These are phyloP conservation scores for Tribonema minus DNA, from an alignment of 108 stramenopile genomes.

Conservation along the genomic window DNA sequence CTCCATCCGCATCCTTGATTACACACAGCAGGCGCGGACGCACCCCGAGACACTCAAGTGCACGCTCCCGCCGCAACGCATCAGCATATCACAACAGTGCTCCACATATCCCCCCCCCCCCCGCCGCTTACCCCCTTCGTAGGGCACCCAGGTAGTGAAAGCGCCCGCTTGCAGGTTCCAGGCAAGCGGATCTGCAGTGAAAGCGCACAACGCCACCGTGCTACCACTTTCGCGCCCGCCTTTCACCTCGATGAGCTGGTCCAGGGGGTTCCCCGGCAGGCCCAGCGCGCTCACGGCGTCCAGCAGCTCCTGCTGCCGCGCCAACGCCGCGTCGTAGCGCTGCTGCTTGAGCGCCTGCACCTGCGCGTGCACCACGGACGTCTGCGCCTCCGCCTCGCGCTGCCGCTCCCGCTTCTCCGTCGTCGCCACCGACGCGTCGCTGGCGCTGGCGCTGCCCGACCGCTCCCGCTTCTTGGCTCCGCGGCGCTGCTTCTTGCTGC, in stretches of 20 bases:
- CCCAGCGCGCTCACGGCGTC: neutral
- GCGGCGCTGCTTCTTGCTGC: neutral
- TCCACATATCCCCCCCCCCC: no score
- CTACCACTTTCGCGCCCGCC: neutral
- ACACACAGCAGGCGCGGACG: no score
- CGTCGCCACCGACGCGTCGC: neutral
- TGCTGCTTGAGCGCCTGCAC: slow-evolving; percentile 9
- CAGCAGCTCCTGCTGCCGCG: slow-evolving; percentile 1
- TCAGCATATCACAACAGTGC: no score
- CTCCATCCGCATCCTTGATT: no score
- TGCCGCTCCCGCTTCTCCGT: neutral
- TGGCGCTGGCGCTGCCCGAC: neutral
- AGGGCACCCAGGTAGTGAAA: no score
- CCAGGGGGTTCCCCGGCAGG: slow-evolving; percentile 24
- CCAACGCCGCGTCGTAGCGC: slow-evolving; percentile 22
- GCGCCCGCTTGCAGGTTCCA: no score
- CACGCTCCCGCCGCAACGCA: no score
- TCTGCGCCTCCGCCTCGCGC: neutral
- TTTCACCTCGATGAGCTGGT: slow-evolving; percentile 17
- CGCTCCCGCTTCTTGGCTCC: neutral
- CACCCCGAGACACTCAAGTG: no score
- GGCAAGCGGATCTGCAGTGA: no score
- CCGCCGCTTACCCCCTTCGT: no score
- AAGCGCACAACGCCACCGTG: no score
- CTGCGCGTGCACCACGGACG: neutral